phyloP scores from a whole-genome alignment of 495 filamentous ascomycete genomes.

The Aspergillus indologenus region DNA sequence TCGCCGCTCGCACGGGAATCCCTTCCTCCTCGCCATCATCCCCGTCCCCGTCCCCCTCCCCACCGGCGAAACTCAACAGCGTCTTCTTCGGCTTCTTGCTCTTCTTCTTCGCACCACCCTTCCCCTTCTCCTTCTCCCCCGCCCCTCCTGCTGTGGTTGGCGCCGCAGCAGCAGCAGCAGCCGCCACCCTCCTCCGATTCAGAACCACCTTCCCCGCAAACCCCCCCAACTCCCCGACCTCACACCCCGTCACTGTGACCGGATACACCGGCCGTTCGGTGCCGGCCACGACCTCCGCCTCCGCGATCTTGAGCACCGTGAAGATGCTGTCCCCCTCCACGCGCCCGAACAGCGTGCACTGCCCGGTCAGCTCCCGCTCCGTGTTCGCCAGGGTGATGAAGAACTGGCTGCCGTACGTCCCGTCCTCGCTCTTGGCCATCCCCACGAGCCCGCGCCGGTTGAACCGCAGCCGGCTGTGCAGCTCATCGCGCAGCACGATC shows the following conservation, averaged over 20 bases:
- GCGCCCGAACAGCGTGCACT: conserved; percentile 93
- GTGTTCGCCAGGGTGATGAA: conserved; percentile 84
- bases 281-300: conserved; percentile 75
- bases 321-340: conserved; percentile 93
- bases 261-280: conserved; percentile 87
- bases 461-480: conserved; percentile 88
- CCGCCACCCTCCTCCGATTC: conserved; percentile 47
- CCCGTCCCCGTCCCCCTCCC: conserved; percentile 63
- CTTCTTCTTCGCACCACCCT: conserved; percentile 30
- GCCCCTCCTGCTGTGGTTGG: no score
- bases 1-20: conserved; percentile 63
- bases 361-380: conserved; percentile 77
- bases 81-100: conserved; percentile 55
- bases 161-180: conserved; percentile 11
- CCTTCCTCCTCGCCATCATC: conserved; percentile 40
- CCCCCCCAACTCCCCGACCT: conserved; percentile 76
- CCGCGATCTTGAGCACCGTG: conserved; percentile 88
- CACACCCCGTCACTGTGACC: conserved; percentile 69
- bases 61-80: conserved; percentile 84
- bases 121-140: conserved; percentile 54
- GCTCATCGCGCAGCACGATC: conserved; percentile 78
- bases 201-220: conserved; percentile 85
- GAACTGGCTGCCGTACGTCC: conserved; percentile 89
- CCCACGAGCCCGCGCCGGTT: conserved; percentile 87
- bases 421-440: conserved; percentile 74